Conservation (phyloP, 73 alveolate genomes). For the Paramecium primaurelia region DNA sequence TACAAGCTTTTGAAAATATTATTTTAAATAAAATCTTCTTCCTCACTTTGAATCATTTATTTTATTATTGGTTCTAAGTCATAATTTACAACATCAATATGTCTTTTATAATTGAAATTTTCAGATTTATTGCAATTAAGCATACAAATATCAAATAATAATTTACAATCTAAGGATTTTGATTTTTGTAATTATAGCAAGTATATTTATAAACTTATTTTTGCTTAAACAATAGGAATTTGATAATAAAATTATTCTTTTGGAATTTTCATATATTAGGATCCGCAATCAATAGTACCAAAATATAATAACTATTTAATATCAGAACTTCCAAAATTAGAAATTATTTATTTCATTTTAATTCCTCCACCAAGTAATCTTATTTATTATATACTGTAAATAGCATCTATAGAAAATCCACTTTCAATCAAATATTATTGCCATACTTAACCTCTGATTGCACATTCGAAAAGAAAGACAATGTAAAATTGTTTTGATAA, state of each 20-base stretch:
- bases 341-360: neutral
- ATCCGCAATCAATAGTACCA: neutral
- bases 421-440: neutral
- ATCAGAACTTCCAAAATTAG: neutral
- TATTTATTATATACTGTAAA: neutral
- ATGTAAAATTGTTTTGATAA: neutral
- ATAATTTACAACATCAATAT: neutral
- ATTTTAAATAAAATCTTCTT: neutral
- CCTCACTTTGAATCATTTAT: neutral
- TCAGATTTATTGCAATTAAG: neutral
- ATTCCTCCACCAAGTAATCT: neutral
- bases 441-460: neutral
- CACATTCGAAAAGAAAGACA: neutral
- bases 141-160: neutral
- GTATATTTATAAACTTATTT: neutral
- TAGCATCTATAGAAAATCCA: neutral
- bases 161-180: neutral
- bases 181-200: neutral
- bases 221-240: neutral
- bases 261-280: neutral
- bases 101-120: neutral
- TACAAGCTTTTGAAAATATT: neutral
- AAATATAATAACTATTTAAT: neutral
- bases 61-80: neutral
- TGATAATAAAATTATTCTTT: neutral